These are phyloP conservation scores for Hibiscus trionum DNA, from an alignment of 345 rosid genomes.

Conservation along the genomic window DNA sequence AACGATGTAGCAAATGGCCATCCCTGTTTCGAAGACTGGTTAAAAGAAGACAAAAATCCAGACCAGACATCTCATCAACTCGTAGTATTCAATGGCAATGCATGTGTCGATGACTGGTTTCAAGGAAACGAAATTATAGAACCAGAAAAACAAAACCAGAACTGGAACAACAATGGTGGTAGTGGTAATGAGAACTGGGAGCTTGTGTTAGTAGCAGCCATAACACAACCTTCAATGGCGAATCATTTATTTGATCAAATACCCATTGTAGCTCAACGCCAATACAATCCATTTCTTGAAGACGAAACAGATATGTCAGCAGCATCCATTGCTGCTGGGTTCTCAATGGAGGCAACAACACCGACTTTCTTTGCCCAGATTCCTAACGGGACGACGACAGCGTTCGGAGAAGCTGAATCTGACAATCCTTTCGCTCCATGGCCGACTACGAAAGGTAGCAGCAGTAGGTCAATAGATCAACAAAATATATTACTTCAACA, in stretches of 20 bases:
- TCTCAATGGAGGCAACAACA: conserved; percentile 29
- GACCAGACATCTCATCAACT: background rate
- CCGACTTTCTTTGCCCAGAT: conserved; percentile 27
- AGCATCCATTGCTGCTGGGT: background rate
- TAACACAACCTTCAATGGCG: conserved; percentile 10
- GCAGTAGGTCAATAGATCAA: conserved; percentile 20
- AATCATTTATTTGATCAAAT: conserved; percentile 4
- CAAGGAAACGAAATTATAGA: background rate
- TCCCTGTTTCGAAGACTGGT: background rate
- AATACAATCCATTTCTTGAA: conserved; percentile 33
- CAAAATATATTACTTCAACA: conserved; percentile 45
- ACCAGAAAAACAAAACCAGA: background rate
- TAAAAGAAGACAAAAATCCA: background rate
- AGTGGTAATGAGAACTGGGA: conserved; percentile 40
- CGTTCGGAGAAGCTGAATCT: background rate
- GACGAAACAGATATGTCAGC: conserved; percentile 19
- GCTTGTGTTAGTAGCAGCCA: conserved; percentile 36
- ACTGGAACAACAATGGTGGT: conserved; percentile 10
- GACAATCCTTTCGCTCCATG: conserved; percentile 48
- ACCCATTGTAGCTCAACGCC: background rate
- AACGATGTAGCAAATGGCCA: background rate
- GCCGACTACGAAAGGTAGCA: background rate
- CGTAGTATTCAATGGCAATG: background rate
- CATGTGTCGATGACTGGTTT: background rate
- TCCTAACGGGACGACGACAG: background rate